Evolutionary conservation across 805 yeast species (phyloP).

Genomic region (Spathaspora gorwiae): DNA sequence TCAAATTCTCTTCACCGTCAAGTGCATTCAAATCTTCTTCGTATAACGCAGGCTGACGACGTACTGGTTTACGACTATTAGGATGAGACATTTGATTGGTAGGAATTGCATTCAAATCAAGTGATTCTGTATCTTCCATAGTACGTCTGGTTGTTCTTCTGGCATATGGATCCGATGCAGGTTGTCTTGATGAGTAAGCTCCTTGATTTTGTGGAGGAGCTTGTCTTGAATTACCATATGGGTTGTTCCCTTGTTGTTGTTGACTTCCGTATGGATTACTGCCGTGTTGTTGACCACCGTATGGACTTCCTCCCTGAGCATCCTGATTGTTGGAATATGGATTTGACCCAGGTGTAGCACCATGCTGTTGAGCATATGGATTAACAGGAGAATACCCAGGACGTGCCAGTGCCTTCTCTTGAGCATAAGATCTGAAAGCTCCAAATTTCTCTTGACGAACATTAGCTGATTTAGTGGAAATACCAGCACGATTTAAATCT

Average conservation of each 20-base stretch:
- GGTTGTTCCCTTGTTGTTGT: background rate
- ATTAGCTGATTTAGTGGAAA: slow-evolving; percentile 33
- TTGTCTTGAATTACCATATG: background rate
- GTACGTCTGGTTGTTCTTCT: slow-evolving; percentile 1
- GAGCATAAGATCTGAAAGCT: slow-evolving; percentile 47
- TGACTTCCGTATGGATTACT: slow-evolving; percentile 1
- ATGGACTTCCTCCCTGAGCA: slow-evolving; percentile 4
- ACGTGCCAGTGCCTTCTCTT: slow-evolving; percentile 30
- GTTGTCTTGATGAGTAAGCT: background rate
- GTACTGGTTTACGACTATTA: slow-evolving; percentile 18
- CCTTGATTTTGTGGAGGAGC: background rate
- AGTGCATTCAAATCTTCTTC: slow-evolving; percentile 28
- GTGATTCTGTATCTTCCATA: slow-evolving; percentile 26
- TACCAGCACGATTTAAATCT: slow-evolving; percentile 36
- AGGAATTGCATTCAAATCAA: slow-evolving; percentile 38
- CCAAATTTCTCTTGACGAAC: slow-evolving; percentile 46
- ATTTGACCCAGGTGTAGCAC: slow-evolving; percentile 32
- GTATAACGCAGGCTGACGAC: slow-evolving; percentile 10
- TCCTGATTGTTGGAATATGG: slow-evolving; percentile 11
- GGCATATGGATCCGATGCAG: slow-evolving; percentile 1
- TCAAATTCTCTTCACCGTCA: slow-evolving; percentile 33
- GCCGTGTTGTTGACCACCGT: slow-evolving; percentile 2
- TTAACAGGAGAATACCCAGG: slow-evolving; percentile 39
- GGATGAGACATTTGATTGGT: slow-evolving; percentile 17
- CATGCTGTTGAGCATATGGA: slow-evolving; percentile 38